phyloP scores from a whole-genome alignment of 768 basidiomycete genomes.

The Agaricus subrufescens region DNA sequence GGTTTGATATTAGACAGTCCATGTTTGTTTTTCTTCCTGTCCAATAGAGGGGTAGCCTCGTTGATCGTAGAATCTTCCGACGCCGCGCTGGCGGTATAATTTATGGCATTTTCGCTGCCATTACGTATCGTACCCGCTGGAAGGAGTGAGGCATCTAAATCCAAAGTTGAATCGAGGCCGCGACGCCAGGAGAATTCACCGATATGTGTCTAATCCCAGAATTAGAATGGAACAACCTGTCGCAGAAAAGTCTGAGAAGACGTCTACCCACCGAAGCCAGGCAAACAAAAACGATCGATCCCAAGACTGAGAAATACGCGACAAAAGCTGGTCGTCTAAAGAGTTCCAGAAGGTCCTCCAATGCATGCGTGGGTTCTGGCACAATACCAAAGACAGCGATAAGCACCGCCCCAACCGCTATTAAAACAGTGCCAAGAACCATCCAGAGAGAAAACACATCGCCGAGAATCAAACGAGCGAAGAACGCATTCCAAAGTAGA shows the following conservation, averaged over 20 bases:
- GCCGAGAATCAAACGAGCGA: constrained; percentile 78
- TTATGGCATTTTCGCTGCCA: constrained; percentile 32
- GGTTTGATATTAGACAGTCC: constrained; percentile 13
- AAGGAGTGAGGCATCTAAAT: constrained; percentile 22
- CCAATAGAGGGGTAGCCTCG: constrained; percentile 50
- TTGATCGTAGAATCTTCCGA: constrained; percentile 1
- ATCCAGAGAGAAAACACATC: constrained; percentile 84
- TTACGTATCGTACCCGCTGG: constrained; percentile 27
- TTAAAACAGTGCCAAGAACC: constrained; percentile 81
- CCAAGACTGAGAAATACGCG: constrained; percentile 74
- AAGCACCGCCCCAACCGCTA: constrained; percentile 83
- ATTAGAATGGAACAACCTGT: background rate
- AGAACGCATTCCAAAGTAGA: constrained; percentile 91
- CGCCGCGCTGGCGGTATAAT: constrained; percentile 17
- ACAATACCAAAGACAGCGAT: constrained; percentile 93
- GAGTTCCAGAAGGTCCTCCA: constrained; percentile 78
- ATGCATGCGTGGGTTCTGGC: constrained; percentile 77
- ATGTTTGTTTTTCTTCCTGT: constrained; percentile 21
- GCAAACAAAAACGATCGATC: constrained; percentile 50
- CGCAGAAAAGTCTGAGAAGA: background rate
- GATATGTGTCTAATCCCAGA: constrained; percentile 61
- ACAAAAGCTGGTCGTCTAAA: constrained; percentile 77
- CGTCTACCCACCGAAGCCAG: constrained; percentile 54
- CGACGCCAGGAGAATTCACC: constrained; percentile 58
- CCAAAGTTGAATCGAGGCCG: constrained; percentile 20